A percentile compares a stretch with the other conserved stretches of the same genome.
Conservation (phyloP, 768 basidiomycete genomes). For the Kwoniella botswanensis region DNA sequence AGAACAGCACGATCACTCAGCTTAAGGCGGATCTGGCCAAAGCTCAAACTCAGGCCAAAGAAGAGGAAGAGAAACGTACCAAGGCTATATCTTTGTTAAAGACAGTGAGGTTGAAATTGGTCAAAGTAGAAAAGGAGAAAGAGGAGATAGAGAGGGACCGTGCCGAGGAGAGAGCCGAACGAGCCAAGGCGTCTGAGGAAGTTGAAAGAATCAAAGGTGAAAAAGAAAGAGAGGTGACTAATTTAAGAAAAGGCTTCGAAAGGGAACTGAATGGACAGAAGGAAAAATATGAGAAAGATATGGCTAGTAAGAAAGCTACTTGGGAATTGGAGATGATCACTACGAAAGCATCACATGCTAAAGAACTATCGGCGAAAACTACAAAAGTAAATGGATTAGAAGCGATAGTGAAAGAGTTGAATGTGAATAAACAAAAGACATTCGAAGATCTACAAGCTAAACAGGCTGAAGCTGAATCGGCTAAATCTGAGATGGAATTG, state of each 20-base stretch:
- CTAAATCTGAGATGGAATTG: constrained; percentile 73
- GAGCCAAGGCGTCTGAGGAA: constrained; percentile 66
- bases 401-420: constrained; percentile 69
- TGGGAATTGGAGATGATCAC: constrained; percentile 76
- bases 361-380: constrained; percentile 69
- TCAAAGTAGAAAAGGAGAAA: constrained; percentile 91
- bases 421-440: constrained; percentile 74
- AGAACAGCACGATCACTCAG: constrained; percentile 65
- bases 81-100: constrained; percentile 92
- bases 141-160: constrained; percentile 76
- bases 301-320: constrained; percentile 68
- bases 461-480: constrained; percentile 87
- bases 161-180: constrained; percentile 64
- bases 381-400: constrained; percentile 74
- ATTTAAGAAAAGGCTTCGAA: constrained; percentile 66
- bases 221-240: constrained; percentile 60
- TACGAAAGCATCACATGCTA: constrained; percentile 72
- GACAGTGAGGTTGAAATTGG: constrained; percentile 94
- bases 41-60: constrained; percentile 71
- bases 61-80: constrained; percentile 95
- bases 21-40: constrained; percentile 71
- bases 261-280: constrained; percentile 68
- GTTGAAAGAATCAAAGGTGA: constrained; percentile 68
- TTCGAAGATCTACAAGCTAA: constrained; percentile 87
- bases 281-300: constrained; percentile 78